These are phyloP conservation scores for Brettanomyces nanus DNA, from an alignment of 805 yeast species.

Conservation along the genomic window DNA sequence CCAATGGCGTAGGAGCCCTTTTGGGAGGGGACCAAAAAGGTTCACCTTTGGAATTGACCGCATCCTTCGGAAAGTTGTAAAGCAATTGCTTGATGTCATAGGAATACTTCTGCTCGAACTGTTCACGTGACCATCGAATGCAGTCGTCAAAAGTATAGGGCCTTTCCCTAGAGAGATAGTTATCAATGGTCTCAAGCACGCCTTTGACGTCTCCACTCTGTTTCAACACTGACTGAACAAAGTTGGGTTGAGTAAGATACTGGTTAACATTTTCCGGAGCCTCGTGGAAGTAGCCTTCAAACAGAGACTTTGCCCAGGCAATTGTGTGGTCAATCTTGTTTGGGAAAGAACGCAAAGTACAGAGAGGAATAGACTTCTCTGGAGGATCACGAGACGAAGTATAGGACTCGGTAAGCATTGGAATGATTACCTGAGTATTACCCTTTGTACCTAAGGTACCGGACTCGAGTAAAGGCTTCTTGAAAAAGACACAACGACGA, in stretches of 20 bases:
- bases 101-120: constrained; percentile 78
- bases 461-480: constrained; percentile 85
- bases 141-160: constrained; percentile 92
- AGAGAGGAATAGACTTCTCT: constrained; percentile 92
- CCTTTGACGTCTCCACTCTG: constrained; percentile 90
- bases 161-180: constrained; percentile 59
- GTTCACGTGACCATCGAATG: constrained; percentile 87
- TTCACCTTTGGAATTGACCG: constrained; percentile 80
- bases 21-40: constrained; percentile 98
- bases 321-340: constrained; percentile 97
- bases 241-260: constrained; percentile 85
- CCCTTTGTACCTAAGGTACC: constrained; percentile 99
- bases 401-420: constrained; percentile 89
- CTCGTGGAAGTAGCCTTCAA: constrained; percentile 86
- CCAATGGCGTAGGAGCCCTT: constrained; percentile 86
- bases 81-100: constrained; percentile 85
- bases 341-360: constrained; percentile 96
- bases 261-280: constrained; percentile 90
- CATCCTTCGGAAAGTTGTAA: constrained; percentile 92
- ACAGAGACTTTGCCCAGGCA: constrained; percentile 96
- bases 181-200: constrained; percentile 70
- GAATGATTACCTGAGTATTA: constrained; percentile 93
- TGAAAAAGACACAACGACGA: constrained; percentile 89
- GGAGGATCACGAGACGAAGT: constrained; percentile 98
- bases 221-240: constrained; percentile 83